Evolutionary conservation across 305 asterid genomes (phyloP), one percentile per base, ranked within the genome.

Genomic region (Nicotiana rustica): DNA sequence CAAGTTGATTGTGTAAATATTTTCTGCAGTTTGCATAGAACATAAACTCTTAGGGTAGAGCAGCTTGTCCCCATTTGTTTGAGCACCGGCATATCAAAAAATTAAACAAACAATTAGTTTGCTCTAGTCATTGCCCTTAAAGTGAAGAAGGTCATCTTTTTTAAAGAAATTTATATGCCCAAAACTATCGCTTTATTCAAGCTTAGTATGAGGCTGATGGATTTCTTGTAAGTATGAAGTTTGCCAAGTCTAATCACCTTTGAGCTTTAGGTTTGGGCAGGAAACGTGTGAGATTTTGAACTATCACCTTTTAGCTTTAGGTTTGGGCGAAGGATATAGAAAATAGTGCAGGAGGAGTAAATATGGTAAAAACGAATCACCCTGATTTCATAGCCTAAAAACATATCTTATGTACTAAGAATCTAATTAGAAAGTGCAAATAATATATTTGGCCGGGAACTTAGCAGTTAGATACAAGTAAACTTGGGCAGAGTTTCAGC

Each of bases 121-220:
- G 49, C 49, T 67, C 33, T 67, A 13, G 25, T 67, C 49, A 15
- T 67, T 35, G 73, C 33, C 21, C 73, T 67, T 67, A 15, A 15
- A 67, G 19, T 67, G 73, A 67, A 14, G 21, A 67, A 31, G 73
- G 73, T 33, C 70, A 65, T 29, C 33, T 64, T 64, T 64, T 25
- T 64, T 4, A 10, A 21, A 13, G 44, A 65, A 65, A 65, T 2
- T 13, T 67, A 67, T 15, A 67, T 35, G 21, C 49, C 49, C 49
- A 33, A 15, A 67, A 17, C 73, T 67, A 67, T 31, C 33, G 13
- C 0, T 67, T 67, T 17, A n/a, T 67, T 67, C 73, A 67, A 67
- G 49, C 73, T 67, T 33, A 33, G 73, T 14, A 14, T 66, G 73
- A 67, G 14, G 49, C 12, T 1, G 49, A 1, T 67, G 49, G 21